Evolutionary conservation across 768 basidiomycete genomes (phyloP).

Genomic region (Hericium rajendrae): DNA sequence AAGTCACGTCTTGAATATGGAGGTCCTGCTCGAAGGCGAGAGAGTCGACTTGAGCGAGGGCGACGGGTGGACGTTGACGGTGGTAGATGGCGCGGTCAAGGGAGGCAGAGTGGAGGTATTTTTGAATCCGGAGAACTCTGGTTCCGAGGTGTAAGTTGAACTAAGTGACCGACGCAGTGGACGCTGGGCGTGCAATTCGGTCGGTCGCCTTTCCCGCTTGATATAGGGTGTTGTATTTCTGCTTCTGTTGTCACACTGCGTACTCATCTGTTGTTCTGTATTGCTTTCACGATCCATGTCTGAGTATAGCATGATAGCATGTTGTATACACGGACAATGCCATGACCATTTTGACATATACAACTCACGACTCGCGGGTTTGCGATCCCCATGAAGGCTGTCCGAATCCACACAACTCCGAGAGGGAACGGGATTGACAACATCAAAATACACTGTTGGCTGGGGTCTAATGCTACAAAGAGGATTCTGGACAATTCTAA

Average conservation of each 20-base stretch:
- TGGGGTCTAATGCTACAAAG: no score
- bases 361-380: no score
- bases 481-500: no score
- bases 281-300: no score
- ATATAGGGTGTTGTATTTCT: background rate
- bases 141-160: background rate
- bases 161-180: background rate
- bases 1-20: constrained; percentile 1
- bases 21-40: constrained; percentile 8
- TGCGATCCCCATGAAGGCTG: no score
- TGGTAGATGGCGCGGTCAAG: constrained; percentile 3
- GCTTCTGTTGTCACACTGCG: no score
- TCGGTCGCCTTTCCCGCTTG: background rate
- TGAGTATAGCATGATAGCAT: no score
- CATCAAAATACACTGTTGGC: no score
- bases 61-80: constrained; percentile 8
- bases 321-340: no score
- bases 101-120: constrained; percentile 4
- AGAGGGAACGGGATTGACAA: no score
- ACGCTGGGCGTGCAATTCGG: background rate
- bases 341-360: no score
- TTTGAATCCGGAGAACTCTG: background rate
- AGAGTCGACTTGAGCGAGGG: constrained; percentile 2
- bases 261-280: no score
- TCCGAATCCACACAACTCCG: background rate